Percentiles rank a stretch among this genome's conserved stretches.
phyloP scores from a whole-genome alignment of 75 land plant species.

The Cryptomeria japonica region DNA sequence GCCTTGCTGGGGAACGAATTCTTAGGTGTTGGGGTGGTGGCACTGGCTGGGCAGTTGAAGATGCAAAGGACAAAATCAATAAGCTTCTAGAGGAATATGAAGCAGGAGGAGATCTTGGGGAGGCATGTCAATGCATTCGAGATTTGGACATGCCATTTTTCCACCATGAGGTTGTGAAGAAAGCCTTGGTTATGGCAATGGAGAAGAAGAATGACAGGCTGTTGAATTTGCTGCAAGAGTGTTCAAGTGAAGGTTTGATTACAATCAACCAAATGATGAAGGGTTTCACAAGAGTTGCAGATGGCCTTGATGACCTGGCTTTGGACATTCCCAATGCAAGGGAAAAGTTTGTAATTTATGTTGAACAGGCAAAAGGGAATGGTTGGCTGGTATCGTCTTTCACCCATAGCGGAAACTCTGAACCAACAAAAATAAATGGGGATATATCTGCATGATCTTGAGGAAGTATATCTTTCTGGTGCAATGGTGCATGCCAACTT shows the following conservation, averaged over 20 bases:
- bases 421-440: background rate
- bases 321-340: slow-evolving; percentile 85
- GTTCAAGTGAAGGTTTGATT: slow-evolving; percentile 84
- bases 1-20: slow-evolving; percentile 95
- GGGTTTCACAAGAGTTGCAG: slow-evolving; percentile 72
- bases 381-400: slow-evolving; percentile 76
- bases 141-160: slow-evolving; percentile 93
- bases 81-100: slow-evolving; percentile 93
- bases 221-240: slow-evolving; percentile 67
- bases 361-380: slow-evolving; percentile 57
- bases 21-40: slow-evolving; percentile 98
- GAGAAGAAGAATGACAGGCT: slow-evolving; percentile 86
- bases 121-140: slow-evolving; percentile 92
- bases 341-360: slow-evolving; percentile 66
- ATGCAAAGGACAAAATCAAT: slow-evolving; percentile 91
- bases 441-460: background rate
- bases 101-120: slow-evolving; percentile 75
- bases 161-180: slow-evolving; percentile 95
- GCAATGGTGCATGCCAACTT: background rate
- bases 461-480: background rate
- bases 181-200: slow-evolving; percentile 93
- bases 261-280: slow-evolving; percentile 91
- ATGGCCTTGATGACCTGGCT: slow-evolving; percentile 80
- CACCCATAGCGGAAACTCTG: background rate
- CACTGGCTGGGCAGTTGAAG: slow-evolving; percentile 91